phyloP scores from a whole-genome alignment of 2,329 filamentous ascomycete species.

The Fusarium sp. region DNA sequence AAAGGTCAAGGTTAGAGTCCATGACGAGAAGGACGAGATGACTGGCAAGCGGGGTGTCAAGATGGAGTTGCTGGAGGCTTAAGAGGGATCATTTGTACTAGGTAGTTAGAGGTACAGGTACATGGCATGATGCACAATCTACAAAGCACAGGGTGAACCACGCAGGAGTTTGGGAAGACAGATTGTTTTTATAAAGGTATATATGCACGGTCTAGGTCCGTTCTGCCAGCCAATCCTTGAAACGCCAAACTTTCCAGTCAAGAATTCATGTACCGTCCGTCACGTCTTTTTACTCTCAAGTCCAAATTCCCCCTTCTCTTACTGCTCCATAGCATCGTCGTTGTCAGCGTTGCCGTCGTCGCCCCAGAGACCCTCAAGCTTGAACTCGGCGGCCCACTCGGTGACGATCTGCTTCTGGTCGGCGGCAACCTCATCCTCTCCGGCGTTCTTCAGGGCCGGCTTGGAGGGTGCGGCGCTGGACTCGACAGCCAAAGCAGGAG shows the following conservation, averaged over 20 bases:
- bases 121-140: constrained; percentile 27
- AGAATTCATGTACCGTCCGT: constrained; percentile 45
- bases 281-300: constrained; percentile 33
- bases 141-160: constrained; percentile 22
- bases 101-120: constrained; percentile 3
- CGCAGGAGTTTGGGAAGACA: constrained; percentile 40
- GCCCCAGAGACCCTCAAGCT: constrained; percentile 92
- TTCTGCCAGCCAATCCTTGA: constrained; percentile 48
- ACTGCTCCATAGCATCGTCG: constrained; percentile 66
- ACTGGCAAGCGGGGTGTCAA: constrained; percentile 96
- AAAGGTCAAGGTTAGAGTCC: constrained; percentile 89
- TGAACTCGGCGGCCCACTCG: constrained; percentile 95
- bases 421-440: constrained; percentile 61
- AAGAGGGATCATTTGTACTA: constrained; percentile 1
- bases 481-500: constrained; percentile 74
- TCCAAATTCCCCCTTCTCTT: constrained; percentile 29
- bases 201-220: constrained; percentile 46
- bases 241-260: constrained; percentile 50
- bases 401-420: constrained; percentile 90
- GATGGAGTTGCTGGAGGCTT: constrained; percentile 71
- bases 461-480: constrained; percentile 46
- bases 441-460: constrained; percentile 52
- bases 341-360: constrained; percentile 64
- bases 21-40: constrained; percentile 91
- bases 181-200: constrained; percentile 43